phyloP scores from a whole-genome alignment of 2,329 filamentous ascomycete genomes.

The Xylariaceae sp. region DNA sequence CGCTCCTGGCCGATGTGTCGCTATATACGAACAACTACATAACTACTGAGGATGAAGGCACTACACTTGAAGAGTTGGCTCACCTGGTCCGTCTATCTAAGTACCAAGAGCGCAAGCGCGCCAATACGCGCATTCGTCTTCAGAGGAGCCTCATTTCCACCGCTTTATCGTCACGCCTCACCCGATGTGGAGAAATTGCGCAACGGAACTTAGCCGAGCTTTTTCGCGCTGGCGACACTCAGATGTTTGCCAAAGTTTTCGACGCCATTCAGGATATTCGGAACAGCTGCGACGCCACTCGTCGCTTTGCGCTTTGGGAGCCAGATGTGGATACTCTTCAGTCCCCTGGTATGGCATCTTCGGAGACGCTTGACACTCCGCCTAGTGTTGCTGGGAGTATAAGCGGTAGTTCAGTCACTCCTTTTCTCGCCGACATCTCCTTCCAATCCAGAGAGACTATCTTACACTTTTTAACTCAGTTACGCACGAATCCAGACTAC shows the following conservation, averaged over 20 bases:
- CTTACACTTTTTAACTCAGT: slow-evolving; percentile 77
- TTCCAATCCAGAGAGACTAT: slow-evolving; percentile 76
- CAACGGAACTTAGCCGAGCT: slow-evolving; percentile 78
- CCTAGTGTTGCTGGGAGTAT: slow-evolving; percentile 48
- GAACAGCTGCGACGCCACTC: slow-evolving; percentile 75
- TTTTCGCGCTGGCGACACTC: slow-evolving; percentile 80
- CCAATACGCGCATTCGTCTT: slow-evolving; percentile 73
- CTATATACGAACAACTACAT: slow-evolving; percentile 68
- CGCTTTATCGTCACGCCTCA: slow-evolving; percentile 75
- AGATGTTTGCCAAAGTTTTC: slow-evolving; percentile 74
- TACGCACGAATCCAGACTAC: slow-evolving; percentile 87
- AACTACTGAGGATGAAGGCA: slow-evolving; percentile 66
- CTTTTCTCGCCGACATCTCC: slow-evolving; percentile 76
- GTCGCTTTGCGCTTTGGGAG: slow-evolving; percentile 73
- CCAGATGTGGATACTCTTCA: slow-evolving; percentile 72
- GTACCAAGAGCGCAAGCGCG: slow-evolving; percentile 81
- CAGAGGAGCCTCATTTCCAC: slow-evolving; percentile 77
- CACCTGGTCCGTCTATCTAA: slow-evolving; percentile 78
- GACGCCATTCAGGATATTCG: slow-evolving; percentile 81
- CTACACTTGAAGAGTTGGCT: slow-evolving; percentile 77
- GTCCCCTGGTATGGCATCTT: slow-evolving; percentile 54
- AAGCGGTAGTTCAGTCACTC: slow-evolving; percentile 48
- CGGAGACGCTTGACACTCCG: slow-evolving; percentile 57
- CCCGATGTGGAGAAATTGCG: slow-evolving; percentile 75
- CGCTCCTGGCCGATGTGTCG: slow-evolving; percentile 70